Base-by-base conservation (phyloP, 2,329 filamentous ascomycete species). In the Alternaria arborescens region DNA sequence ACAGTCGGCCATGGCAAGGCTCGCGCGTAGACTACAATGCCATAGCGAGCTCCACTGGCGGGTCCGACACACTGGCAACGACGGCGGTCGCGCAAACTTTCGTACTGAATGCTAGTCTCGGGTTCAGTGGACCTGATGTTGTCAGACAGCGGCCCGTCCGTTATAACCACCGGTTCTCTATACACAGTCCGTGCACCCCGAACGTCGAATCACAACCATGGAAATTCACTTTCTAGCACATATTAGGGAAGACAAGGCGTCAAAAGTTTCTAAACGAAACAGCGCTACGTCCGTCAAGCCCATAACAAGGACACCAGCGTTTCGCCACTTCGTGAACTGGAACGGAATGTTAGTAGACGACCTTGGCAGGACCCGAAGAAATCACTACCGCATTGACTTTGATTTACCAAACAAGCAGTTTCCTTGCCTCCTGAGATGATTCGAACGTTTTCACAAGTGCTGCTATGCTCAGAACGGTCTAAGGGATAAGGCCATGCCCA, bases 111-210 rank as follows among this genome's bases (percentile, higher is more conserved):
- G 46, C 46, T 48, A 36, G 30, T 18, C 30, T 34, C 46, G 30
- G 46, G 18, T 22, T 34, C 18, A 30, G 46, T 48, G 46, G 46
- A 24, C 8, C 46, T 34, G 30, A 20, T 48, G 30, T 36, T 48
- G 44, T 32, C 28, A 48, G 44, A 48, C 30, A 48, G 46, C 46
- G 46, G 46, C 46, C 46, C 46, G 30, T 36, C 30, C 30, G 46
- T 48, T 34, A 48, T 48, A 48, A 48, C 46, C 46, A 48, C 46
- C 46, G 46, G 46, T 34, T 34, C 46, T 48, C 30, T 34, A 48
- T 34, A 34, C 46, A 20, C 32, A 34, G 46, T 48, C 46, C 46
- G 46, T 48, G 46, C 46, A 16, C 46, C 11, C 18, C 8, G 2
- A 36, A 16, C 30, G 32, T 34, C 46, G 46, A 48, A 48, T 48